phyloP scores from a whole-genome alignment of 257 asterid species.

The Asclepias syriaca region DNA sequence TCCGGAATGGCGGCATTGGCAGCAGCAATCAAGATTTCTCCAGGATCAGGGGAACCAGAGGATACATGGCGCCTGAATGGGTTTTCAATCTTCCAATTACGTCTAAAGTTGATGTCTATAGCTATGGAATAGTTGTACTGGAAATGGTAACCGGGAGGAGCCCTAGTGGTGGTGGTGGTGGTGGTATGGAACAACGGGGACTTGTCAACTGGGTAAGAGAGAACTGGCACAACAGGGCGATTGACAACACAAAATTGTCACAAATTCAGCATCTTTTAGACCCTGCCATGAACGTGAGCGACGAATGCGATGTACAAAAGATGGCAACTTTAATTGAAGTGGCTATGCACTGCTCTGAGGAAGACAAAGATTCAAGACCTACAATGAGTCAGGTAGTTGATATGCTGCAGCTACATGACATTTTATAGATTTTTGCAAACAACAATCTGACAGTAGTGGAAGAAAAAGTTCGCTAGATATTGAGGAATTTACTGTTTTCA shows the following conservation, averaged over 20 bases:
- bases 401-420: no score
- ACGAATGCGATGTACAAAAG: constrained; percentile 13
- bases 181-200: constrained; percentile 15
- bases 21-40: constrained; percentile 14
- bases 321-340: constrained; percentile 24
- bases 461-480: no score
- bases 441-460: no score
- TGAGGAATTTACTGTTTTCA: no score
- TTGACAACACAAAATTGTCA: not conserved
- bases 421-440: no score
- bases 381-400: constrained; percentile 22
- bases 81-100: constrained; percentile 32
- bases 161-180: not conserved
- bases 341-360: constrained; percentile 30
- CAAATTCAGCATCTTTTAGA: constrained; percentile 19
- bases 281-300: constrained; percentile 19
- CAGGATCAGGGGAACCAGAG: constrained; percentile 36
- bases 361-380: constrained; percentile 33
- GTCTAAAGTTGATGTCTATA: constrained; percentile 42
- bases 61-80: constrained; percentile 60
- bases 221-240: constrained; percentile 9
- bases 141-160: constrained; percentile 33
- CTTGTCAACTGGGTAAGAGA: constrained; percentile 29
- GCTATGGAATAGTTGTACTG: constrained; percentile 39
- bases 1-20: constrained; percentile 8